Conservation (phyloP, 495 filamentous ascomycete genomes). For the Aspergillus haitiensis region DNA sequence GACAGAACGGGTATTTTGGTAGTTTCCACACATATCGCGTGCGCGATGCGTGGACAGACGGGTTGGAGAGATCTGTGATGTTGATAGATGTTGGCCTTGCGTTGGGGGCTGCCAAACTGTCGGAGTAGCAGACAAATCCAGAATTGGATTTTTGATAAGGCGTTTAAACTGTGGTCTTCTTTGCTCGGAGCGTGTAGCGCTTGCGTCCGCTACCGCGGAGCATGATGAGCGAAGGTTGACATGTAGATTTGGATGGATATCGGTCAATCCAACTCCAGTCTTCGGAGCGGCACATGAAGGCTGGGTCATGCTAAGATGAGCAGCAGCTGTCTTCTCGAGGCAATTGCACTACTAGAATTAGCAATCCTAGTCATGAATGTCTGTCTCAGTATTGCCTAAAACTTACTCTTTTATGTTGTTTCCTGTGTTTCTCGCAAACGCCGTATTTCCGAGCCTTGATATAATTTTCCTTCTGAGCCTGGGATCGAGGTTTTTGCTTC, state of each 20-base stretch:
- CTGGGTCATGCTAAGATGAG: constrained; percentile 25
- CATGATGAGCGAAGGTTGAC: neutral
- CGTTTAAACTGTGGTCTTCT: constrained; percentile 1
- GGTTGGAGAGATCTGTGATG: too few relatives aligned
- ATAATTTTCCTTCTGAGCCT: constrained; percentile 50
- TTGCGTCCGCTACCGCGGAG: neutral
- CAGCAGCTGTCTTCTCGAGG: constrained; percentile 41
- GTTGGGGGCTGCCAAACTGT: neutral
- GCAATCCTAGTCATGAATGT: neutral
- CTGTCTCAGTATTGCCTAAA: neutral
- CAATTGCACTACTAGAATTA: constrained; percentile 46
- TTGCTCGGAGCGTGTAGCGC: constrained; percentile 5
- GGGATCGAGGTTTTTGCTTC: constrained; percentile 49
- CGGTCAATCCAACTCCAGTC: constrained; percentile 1
- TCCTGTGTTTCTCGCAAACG: constrained; percentile 50
- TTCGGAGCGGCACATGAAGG: constrained; percentile 18
- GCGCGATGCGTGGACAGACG: neutral
- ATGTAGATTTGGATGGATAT: constrained; percentile 4
- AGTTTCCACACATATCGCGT: neutral
- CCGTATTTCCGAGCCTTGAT: constrained; percentile 50
- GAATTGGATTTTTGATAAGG: neutral
- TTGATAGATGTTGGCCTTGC: neutral
- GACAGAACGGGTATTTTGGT: too few relatives aligned
- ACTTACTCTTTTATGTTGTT: constrained; percentile 50
- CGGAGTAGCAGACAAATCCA: constrained; percentile 6